These are phyloP conservation scores for Paradendryphiella salina DNA, from an alignment of 2,329 filamentous ascomycete genomes.

Conservation along the genomic window DNA sequence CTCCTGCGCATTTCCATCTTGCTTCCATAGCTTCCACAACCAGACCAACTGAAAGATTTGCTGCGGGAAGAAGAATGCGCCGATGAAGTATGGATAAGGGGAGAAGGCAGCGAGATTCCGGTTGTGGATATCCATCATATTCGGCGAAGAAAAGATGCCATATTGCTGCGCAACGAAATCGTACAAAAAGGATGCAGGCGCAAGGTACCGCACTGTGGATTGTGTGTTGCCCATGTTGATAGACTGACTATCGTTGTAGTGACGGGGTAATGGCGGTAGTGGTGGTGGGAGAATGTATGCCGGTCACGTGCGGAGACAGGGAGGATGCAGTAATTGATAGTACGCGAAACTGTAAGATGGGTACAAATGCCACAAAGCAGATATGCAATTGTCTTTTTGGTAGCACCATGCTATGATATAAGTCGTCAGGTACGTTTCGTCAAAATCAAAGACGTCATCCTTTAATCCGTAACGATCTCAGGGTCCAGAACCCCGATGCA, in stretches of 20 bases:
- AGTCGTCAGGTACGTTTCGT: background rate
- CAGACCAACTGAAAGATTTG: slow-evolving; percentile 62
- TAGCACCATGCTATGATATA: background rate
- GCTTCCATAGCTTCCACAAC: slow-evolving; percentile 60
- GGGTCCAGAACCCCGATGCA: slow-evolving; percentile 11
- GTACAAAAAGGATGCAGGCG: slow-evolving; percentile 58
- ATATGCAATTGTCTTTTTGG: slow-evolving; percentile 3
- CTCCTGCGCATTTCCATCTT: slow-evolving; percentile 52
- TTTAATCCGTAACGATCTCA: slow-evolving; percentile 5
- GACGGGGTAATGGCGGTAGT: background rate
- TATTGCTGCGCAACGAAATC: slow-evolving; percentile 64
- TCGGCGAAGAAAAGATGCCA: slow-evolving; percentile 60
- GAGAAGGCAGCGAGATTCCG: slow-evolving; percentile 62
- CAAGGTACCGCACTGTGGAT: slow-evolving; percentile 58
- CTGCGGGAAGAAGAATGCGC: slow-evolving; percentile 64
- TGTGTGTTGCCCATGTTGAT: slow-evolving; percentile 51
- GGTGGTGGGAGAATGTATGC: background rate
- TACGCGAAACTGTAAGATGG: background rate
- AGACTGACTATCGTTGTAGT: background rate
- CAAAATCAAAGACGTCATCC: slow-evolving; percentile 14
- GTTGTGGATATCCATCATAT: slow-evolving; percentile 64
- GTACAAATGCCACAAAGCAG: background rate
- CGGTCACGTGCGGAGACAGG: background rate
- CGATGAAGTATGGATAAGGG: slow-evolving; percentile 63
- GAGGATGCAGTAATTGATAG: background rate